A percentile compares a stretch with the other conserved stretches of the same genome.
Evolutionary conservation across 108 stramenopile species (phyloP).

Genomic region (Mediolabrus comicus): DNA sequence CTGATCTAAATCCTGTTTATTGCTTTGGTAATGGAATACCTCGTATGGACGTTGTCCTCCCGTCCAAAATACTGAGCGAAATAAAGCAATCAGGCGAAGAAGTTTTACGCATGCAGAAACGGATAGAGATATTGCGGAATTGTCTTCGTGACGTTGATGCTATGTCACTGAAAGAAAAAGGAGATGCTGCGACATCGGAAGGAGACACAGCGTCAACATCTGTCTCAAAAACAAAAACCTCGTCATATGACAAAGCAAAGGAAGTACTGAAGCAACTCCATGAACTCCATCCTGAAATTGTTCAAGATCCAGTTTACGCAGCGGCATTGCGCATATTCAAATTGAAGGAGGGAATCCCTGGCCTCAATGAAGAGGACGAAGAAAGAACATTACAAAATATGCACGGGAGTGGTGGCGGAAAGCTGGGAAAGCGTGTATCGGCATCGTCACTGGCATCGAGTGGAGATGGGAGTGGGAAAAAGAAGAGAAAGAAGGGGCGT

Average conservation of each 20-base stretch:
- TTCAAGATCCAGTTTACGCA: conserved; percentile 26
- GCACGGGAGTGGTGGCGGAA: not conserved
- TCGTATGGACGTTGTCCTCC: conserved; percentile 29
- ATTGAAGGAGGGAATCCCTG: conserved; percentile 9
- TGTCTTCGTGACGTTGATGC: conserved; percentile 3
- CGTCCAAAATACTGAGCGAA: conserved; percentile 11
- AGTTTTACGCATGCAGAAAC: conserved; percentile 17
- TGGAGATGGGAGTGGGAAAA: not conserved
- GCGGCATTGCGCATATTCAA: conserved; percentile 30
- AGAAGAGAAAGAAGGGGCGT: conserved; percentile 17
- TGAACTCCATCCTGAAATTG: conserved; percentile 29
- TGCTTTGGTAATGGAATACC: conserved; percentile 33
- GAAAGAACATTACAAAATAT: not conserved
- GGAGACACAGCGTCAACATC: not conserved
- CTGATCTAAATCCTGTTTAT: conserved; percentile 25
- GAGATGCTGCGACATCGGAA: not conserved
- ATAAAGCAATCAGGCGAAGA: conserved; percentile 27
- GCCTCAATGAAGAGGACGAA: not conserved
- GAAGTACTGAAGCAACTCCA: conserved; percentile 14
- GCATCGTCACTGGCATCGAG: not conserved
- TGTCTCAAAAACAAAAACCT: not conserved
- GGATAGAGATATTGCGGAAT: conserved; percentile 19
- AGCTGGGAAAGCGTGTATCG: not conserved
- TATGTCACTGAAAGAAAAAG: not conserved
- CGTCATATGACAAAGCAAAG: conserved; percentile 2